A percentile compares a stretch with the other conserved stretches of the same genome.
phyloP scores from a whole-genome alignment of 2,329 filamentous ascomycete genomes.

The Aspergillus brunneoviolaceus region DNA sequence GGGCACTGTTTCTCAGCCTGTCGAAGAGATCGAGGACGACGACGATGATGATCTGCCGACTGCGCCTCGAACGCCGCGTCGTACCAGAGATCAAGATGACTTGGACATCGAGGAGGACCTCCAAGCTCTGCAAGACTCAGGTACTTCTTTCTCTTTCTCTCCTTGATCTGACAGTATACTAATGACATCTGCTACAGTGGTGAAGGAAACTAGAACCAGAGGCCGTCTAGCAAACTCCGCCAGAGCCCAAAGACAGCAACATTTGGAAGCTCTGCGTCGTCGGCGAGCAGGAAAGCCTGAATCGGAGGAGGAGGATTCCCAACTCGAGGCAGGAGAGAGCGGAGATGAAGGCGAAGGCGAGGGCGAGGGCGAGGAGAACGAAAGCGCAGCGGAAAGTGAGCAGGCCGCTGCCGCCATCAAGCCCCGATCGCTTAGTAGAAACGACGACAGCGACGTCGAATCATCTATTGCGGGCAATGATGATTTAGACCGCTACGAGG shows the following conservation, averaged over 20 bases:
- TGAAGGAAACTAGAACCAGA: conserved; percentile 42
- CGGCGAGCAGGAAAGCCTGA: conserved; percentile 44
- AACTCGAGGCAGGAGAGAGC: conserved; percentile 16
- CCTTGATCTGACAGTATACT: neutral
- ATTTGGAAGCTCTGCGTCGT: conserved; percentile 45
- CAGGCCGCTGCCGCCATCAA: conserved; percentile 13
- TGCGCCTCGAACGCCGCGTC: conserved; percentile 25
- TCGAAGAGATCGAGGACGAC: conserved; percentile 26
- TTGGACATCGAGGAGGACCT: conserved; percentile 48
- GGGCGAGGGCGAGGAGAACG: conserved; percentile 15
- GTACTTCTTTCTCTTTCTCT: conserved; percentile 19
- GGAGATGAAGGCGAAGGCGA: conserved; percentile 26
- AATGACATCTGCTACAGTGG: conserved; percentile 24
- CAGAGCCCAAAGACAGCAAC: conserved; percentile 39
- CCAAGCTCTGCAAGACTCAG: conserved; percentile 46
- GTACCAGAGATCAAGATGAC: conserved; percentile 31
- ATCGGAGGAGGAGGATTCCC: conserved; percentile 26
- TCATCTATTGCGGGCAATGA: conserved; percentile 35
- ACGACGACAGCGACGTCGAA: conserved; percentile 34
- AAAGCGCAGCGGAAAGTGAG: conserved; percentile 18
- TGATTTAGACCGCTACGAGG: conserved; percentile 57
- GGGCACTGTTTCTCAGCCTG: conserved; percentile 24
- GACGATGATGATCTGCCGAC: conserved; percentile 17
- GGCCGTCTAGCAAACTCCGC: conserved; percentile 41
- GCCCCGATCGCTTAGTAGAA: conserved; percentile 14